Conservation (phyloP, 768 basidiomycete genomes). For the Galerina marginata region DNA sequence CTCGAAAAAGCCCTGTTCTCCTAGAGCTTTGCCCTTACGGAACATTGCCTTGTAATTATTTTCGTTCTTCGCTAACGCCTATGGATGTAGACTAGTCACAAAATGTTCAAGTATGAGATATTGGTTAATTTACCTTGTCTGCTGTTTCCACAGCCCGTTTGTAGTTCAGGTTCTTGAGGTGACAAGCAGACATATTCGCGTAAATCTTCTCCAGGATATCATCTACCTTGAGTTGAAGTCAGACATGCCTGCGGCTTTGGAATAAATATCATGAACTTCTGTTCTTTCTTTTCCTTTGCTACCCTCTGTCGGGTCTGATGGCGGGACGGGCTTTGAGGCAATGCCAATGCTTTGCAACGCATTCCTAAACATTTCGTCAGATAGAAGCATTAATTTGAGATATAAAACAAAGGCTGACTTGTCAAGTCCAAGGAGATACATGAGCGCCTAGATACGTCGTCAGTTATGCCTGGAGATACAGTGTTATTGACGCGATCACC, state of each 20-base stretch:
- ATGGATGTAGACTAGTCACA: background rate
- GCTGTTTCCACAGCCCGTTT: slow-evolving; percentile 81
- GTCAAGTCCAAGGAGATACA: slow-evolving; percentile 79
- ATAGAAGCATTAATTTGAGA: background rate
- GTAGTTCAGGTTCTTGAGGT: slow-evolving; percentile 83
- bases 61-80: slow-evolving; percentile 80
- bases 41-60: slow-evolving; percentile 81
- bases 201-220: slow-evolving; percentile 81
- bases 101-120: background rate
- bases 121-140: slow-evolving; percentile 57
- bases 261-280: slow-evolving; percentile 50
- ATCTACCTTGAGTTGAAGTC: slow-evolving; percentile 56
- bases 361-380: slow-evolving; percentile 43
- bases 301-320: slow-evolving; percentile 35
- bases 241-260: background rate
- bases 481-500: slow-evolving; percentile 42
- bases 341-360: slow-evolving; percentile 60
- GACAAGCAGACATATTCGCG: slow-evolving; percentile 85
- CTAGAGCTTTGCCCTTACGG: slow-evolving; percentile 80
- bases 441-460: slow-evolving; percentile 52
- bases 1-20: slow-evolving; percentile 78
- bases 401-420: slow-evolving; percentile 54
- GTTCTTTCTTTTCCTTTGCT: slow-evolving; percentile 61
- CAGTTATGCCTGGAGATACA: slow-evolving; percentile 5
- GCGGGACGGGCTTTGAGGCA: slow-evolving; percentile 27